phyloP scores from a whole-genome alignment of 345 rosid species.

The Arabidopsis thaliana region DNA sequence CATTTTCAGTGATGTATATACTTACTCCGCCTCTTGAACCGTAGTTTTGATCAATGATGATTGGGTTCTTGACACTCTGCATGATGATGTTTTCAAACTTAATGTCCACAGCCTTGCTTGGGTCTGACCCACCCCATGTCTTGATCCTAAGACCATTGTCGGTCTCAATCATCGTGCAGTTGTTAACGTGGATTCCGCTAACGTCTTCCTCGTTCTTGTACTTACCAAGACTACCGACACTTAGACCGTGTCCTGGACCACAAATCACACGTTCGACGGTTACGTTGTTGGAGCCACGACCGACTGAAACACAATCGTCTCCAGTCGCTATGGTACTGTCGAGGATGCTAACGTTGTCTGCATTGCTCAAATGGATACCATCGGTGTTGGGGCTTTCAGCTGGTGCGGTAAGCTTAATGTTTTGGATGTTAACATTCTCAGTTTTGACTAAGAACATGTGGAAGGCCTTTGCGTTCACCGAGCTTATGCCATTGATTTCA shows the following conservation, averaged over 20 bases:
- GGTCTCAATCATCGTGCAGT: slow-evolving; percentile 40
- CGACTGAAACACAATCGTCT: slow-evolving; percentile 47
- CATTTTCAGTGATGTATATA: background rate
- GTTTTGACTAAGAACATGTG: slow-evolving; percentile 53
- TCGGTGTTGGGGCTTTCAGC: slow-evolving; percentile 55
- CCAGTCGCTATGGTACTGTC: slow-evolving; percentile 42
- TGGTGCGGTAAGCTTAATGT: slow-evolving; percentile 59
- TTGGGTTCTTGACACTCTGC: slow-evolving; percentile 44
- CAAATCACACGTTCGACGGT: slow-evolving; percentile 39
- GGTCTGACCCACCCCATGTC: slow-evolving; percentile 45
- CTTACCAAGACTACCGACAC: slow-evolving; percentile 50
- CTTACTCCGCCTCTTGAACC: slow-evolving; percentile 52
- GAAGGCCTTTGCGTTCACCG: slow-evolving; percentile 59
- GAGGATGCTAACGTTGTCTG: slow-evolving; percentile 34
- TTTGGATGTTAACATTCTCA: slow-evolving; percentile 26
- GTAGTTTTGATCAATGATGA: slow-evolving; percentile 49
- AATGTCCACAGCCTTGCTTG: slow-evolving; percentile 32
- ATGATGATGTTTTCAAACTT: slow-evolving; percentile 39
- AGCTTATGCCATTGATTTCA: slow-evolving; percentile 46
- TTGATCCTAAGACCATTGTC: slow-evolving; percentile 49
- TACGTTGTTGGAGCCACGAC: slow-evolving; percentile 45
- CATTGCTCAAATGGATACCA: slow-evolving; percentile 47
- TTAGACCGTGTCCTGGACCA: slow-evolving; percentile 50
- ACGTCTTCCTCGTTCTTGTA: slow-evolving; percentile 44
- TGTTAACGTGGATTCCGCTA: slow-evolving; percentile 28